Percentiles rank a stretch among this genome's conserved stretches.
Evolutionary conservation across 306 rosid species (phyloP).

Genomic region (Adenanthera pavonina): DNA sequence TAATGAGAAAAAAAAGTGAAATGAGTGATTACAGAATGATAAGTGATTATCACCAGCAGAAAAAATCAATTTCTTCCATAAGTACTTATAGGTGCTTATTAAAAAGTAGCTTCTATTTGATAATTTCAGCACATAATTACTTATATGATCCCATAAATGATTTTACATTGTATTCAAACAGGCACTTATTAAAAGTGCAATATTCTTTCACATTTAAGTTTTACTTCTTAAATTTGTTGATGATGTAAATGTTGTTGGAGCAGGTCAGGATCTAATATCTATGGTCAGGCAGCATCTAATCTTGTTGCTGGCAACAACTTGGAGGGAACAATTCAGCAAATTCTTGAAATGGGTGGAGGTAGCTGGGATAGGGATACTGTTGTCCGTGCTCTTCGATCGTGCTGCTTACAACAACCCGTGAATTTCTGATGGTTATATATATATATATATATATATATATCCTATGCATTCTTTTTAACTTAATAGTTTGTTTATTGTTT

Average conservation of each 20-base stretch:
- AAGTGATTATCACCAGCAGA: too few relatives aligned
- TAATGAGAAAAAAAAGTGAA: too few relatives aligned
- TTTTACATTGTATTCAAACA: too few relatives aligned
- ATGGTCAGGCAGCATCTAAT: slow-evolving; percentile 89
- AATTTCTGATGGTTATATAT: slow-evolving; percentile 22
- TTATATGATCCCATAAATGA: too few relatives aligned
- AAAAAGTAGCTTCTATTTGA: too few relatives aligned
- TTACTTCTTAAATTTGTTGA: slow-evolving; percentile 22
- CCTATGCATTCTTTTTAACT: slow-evolving; percentile 10
- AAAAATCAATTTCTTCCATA: too few relatives aligned
- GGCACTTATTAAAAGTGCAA: background rate
- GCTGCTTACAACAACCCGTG: slow-evolving; percentile 94
- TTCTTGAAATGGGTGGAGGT: slow-evolving; percentile 91
- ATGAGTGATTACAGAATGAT: too few relatives aligned
- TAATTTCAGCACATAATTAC: too few relatives aligned
- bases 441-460: too few relatives aligned
- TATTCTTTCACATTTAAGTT: background rate
- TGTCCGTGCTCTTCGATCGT: slow-evolving; percentile 82
- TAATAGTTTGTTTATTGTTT: background rate
- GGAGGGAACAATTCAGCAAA: slow-evolving; percentile 81
- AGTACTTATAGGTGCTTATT: too few relatives aligned
- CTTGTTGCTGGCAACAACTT: slow-evolving; percentile 86
- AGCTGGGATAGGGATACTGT: slow-evolving; percentile 95
- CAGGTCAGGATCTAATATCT: slow-evolving; percentile 70
- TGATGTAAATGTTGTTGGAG: slow-evolving; percentile 36